These are phyloP conservation scores for Willaertia magna DNA, from an alignment of 208 protist genomes.

Conservation along the genomic window DNA sequence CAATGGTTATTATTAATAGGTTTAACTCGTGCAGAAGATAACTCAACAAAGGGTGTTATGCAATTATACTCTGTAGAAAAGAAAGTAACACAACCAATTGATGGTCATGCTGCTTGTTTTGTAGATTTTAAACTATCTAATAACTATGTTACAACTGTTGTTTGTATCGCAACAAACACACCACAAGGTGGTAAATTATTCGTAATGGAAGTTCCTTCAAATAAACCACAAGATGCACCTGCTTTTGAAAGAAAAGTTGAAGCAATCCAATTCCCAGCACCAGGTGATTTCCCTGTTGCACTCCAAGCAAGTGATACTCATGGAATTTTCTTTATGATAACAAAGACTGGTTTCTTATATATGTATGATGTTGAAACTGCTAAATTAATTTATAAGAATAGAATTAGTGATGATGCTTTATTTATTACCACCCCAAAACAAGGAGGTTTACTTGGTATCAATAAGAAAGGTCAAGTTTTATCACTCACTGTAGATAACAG, in stretches of 20 bases:
- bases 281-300: conserved; percentile 93
- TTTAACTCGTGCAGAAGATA: conserved; percentile 47
- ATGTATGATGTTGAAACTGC: conserved; percentile 90
- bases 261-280: conserved; percentile 55
- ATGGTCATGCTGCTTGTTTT: conserved; percentile 90
- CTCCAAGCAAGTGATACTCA: conserved; percentile 82
- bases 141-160: conserved; percentile 65
- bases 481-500: conserved; percentile 83
- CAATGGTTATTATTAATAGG: conserved; percentile 92
- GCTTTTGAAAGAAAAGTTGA: conserved; percentile 45
- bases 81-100: conserved; percentile 73
- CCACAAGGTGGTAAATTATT: conserved; percentile 59
- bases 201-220: conserved; percentile 70
- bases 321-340: conserved; percentile 89
- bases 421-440: conserved; percentile 82
- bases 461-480: conserved; percentile 79
- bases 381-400: conserved; percentile 77
- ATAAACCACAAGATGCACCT: conserved; percentile 46
- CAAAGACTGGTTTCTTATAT: conserved; percentile 80
- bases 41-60: conserved; percentile 75
- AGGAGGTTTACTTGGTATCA: conserved; percentile 86
- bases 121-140: conserved; percentile 49
- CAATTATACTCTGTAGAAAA: conserved; percentile 94
- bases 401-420: conserved; percentile 82
- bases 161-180: conserved; percentile 77